Evolutionary conservation across 2,329 filamentous ascomycete genomes (phyloP).

Genomic region (Talaromyces sp.): DNA sequence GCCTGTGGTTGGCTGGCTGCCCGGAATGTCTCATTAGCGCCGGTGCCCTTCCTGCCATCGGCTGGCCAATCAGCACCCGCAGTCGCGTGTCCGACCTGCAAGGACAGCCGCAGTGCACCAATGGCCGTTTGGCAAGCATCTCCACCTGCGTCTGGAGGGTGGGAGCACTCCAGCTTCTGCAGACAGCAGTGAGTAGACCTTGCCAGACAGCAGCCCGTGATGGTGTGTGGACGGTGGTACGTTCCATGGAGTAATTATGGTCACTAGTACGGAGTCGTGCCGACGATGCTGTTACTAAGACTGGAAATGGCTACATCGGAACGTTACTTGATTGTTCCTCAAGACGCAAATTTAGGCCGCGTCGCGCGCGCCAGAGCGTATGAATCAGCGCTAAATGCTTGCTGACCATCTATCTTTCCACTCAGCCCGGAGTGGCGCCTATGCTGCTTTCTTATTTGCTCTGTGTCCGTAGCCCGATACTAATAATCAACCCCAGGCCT

Average conservation of each 20-base stretch:
- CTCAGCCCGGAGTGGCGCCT: neutral
- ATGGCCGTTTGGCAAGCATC: neutral
- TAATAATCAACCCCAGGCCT: neutral
- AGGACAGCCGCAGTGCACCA: neutral
- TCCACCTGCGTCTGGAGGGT: conserved; percentile 2
- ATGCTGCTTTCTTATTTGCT: neutral
- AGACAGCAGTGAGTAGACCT: no score
- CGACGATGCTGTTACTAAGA: no score
- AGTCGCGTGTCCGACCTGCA: neutral
- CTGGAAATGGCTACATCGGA: neutral
- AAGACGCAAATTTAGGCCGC: conserved; percentile 4
- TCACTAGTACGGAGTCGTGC: no score
- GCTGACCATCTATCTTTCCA: neutral
- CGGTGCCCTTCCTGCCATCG: neutral
- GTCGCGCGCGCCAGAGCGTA: conserved; percentile 15
- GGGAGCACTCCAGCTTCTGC: no score
- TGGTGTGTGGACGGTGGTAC: neutral
- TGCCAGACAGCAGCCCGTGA: neutral
- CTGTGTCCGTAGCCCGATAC: neutral
- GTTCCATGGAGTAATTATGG: neutral
- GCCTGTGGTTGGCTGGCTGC: conserved; percentile 21
- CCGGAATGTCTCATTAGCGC: neutral
- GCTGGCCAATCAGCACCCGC: conserved; percentile 3
- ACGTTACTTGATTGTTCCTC: neutral
- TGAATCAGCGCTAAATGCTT: conserved; percentile 7